phyloP scores from a whole-genome alignment of 208 protist species.

The Angomonas ambiguus region DNA sequence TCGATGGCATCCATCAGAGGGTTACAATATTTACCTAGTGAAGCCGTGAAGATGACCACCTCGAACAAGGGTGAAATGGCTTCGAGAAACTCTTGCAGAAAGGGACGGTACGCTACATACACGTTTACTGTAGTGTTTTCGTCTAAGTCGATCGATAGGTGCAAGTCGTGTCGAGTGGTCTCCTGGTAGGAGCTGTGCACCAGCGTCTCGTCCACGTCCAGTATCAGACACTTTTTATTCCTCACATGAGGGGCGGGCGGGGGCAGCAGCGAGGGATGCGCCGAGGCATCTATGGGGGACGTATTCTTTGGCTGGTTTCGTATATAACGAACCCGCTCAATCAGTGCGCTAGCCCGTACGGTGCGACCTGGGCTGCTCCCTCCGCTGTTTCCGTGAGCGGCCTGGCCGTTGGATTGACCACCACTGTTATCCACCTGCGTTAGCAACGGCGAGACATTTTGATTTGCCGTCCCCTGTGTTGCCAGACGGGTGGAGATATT shows the following conservation, averaged over 20 bases:
- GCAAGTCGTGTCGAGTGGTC: constrained; percentile 50
- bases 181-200: constrained; percentile 82
- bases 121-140: constrained; percentile 51
- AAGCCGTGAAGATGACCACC: constrained; percentile 87
- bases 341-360: constrained; percentile 40
- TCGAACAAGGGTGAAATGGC: constrained; percentile 73
- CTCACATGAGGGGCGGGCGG: constrained; percentile 24
- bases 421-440: constrained; percentile 30
- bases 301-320: constrained; percentile 74
- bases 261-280: constrained; percentile 68
- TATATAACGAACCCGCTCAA: constrained; percentile 49
- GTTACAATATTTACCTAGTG: constrained; percentile 75
- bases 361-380: background rate
- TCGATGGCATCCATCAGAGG: constrained; percentile 79
- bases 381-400: constrained; percentile 13
- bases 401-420: background rate
- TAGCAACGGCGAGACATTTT: constrained; percentile 21
- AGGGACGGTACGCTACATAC: constrained; percentile 83
- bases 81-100: constrained; percentile 75
- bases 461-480: constrained; percentile 7
- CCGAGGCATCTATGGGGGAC: constrained; percentile 58
- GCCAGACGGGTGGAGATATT: constrained; percentile 45
- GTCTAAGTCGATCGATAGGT: constrained; percentile 61
- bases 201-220: constrained; percentile 89
- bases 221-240: constrained; percentile 74